Evolutionary conservation across 2,329 filamentous ascomycete species (phyloP).

Genomic region (Fusarium sp.): DNA sequence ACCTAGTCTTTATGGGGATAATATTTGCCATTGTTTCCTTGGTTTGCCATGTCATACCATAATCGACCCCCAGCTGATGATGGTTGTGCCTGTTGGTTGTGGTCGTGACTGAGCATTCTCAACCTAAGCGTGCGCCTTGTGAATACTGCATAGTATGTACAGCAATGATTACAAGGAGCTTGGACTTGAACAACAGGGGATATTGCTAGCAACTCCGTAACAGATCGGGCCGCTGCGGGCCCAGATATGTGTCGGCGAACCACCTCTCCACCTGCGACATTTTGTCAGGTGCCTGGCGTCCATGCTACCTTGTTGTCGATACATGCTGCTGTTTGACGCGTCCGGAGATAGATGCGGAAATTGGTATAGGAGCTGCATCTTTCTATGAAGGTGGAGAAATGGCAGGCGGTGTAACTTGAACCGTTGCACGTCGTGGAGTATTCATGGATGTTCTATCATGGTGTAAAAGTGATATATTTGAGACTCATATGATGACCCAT

Average conservation of each 20-base stretch:
- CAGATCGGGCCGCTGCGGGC: slow-evolving; percentile 39
- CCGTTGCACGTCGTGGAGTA: slow-evolving; percentile 27
- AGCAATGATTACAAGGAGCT: slow-evolving; percentile 18
- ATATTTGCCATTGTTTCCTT: slow-evolving; percentile 1
- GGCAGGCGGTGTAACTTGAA: slow-evolving; percentile 24
- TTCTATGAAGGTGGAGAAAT: slow-evolving; percentile 12
- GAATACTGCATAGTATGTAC: too few relatives aligned
- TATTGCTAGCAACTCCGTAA: slow-evolving; percentile 23
- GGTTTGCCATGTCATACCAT: slow-evolving; percentile 17
- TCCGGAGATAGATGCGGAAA: slow-evolving; percentile 11
- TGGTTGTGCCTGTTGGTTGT: slow-evolving; percentile 20
- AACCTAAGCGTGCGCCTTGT: slow-evolving; percentile 1
- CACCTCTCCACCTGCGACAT: slow-evolving; percentile 31
- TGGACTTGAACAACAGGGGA: slow-evolving; percentile 6
- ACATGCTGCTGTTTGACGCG: slow-evolving; percentile 9
- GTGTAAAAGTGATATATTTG: slow-evolving; percentile 3
- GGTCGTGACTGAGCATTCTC: slow-evolving; percentile 5
- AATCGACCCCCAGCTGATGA: slow-evolving; percentile 22
- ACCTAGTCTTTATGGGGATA: not conserved
- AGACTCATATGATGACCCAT: slow-evolving; percentile 13
- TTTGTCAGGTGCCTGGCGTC: slow-evolving; percentile 27
- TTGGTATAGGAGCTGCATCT: slow-evolving; percentile 6
- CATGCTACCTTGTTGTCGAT: not conserved
- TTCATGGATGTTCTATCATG: not conserved
- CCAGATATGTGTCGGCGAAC: slow-evolving; percentile 35